Evolutionary conservation across 257 asterid genomes (phyloP).

Genomic region (Thymus quinquecostatus): DNA sequence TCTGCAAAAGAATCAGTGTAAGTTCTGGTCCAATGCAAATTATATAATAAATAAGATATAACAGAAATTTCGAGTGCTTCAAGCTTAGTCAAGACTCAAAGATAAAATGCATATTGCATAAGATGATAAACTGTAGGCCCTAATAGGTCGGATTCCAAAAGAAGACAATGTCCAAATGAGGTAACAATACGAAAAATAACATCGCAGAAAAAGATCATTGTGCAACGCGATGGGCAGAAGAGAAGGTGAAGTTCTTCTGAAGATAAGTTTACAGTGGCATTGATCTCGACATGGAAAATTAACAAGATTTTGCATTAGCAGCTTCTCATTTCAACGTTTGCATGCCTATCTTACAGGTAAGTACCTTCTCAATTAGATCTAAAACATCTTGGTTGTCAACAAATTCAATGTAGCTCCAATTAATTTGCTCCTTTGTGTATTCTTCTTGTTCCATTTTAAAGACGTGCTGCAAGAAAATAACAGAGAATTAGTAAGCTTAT

Average conservation of each 20-base stretch:
- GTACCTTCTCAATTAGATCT: slow-evolving; percentile 96
- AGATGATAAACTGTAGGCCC: slow-evolving; percentile 20
- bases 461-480: slow-evolving; percentile 76
- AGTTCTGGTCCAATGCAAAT: slow-evolving; percentile 27
- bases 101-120: slow-evolving; percentile 9
- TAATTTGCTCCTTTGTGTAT: slow-evolving; percentile 85
- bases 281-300: background rate
- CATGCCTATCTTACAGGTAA: slow-evolving; percentile 20
- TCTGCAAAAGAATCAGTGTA: slow-evolving; percentile 61
- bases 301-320: slow-evolving; percentile 20
- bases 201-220: slow-evolving; percentile 17
- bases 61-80: background rate
- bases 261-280: background rate
- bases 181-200: background rate
- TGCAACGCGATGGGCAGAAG: slow-evolving; percentile 7
- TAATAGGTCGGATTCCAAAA: slow-evolving; percentile 15
- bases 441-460: slow-evolving; percentile 99
- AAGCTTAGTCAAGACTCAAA: slow-evolving; percentile 25
- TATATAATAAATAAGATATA: background rate
- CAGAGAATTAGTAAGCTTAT: slow-evolving; percentile 31
- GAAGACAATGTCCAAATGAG: slow-evolving; percentile 20
- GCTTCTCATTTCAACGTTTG: slow-evolving; percentile 6
- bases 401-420: slow-evolving; percentile 98
- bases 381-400: slow-evolving; percentile 97
- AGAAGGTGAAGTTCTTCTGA: background rate